Evolutionary conservation across 768 basidiomycete genomes (phyloP).

Genomic region (Leccinum rimulosum): DNA sequence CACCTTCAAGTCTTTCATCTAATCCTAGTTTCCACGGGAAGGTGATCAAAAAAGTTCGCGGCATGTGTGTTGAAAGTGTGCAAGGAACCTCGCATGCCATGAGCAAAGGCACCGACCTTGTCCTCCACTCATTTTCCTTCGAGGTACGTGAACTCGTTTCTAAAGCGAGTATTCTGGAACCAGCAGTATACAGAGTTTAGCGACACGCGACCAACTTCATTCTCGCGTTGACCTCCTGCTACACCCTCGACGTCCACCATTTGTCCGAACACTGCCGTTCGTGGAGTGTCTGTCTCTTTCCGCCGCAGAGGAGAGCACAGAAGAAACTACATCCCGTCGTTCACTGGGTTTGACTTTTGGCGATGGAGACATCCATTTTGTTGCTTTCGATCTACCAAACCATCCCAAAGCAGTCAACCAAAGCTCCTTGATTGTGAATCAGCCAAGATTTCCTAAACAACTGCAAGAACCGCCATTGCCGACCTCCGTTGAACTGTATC

Average conservation of each 20-base stretch:
- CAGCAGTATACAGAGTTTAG: slow-evolving; percentile 15
- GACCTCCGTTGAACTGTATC: not conserved
- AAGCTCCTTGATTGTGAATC: not conserved
- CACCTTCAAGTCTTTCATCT: slow-evolving; percentile 51
- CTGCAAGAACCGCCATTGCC: not conserved
- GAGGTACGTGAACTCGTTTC: slow-evolving; percentile 29
- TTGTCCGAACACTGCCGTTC: slow-evolving; percentile 64
- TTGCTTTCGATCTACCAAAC: slow-evolving; percentile 2
- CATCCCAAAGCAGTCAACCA: not conserved
- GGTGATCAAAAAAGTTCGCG: slow-evolving; percentile 46
- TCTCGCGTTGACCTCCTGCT: slow-evolving; percentile 58
- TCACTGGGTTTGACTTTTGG: slow-evolving; percentile 36
- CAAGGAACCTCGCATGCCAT: slow-evolving; percentile 56
- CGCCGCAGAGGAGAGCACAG: slow-evolving; percentile 58
- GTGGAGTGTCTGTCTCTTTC: slow-evolving; percentile 62
- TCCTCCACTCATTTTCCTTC: slow-evolving; percentile 40
- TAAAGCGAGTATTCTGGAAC: not conserved
- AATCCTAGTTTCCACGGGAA: slow-evolving; percentile 47
- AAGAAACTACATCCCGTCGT: slow-evolving; percentile 52
- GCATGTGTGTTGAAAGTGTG: slow-evolving; percentile 46
- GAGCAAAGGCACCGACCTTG: slow-evolving; percentile 59
- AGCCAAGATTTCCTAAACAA: not conserved
- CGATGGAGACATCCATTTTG: not conserved
- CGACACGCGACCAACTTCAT: slow-evolving; percentile 23
- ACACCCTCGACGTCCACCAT: slow-evolving; percentile 78